Conservation (phyloP, 192 early-diverging fungal species). For the Thamnidium elegans region DNA sequence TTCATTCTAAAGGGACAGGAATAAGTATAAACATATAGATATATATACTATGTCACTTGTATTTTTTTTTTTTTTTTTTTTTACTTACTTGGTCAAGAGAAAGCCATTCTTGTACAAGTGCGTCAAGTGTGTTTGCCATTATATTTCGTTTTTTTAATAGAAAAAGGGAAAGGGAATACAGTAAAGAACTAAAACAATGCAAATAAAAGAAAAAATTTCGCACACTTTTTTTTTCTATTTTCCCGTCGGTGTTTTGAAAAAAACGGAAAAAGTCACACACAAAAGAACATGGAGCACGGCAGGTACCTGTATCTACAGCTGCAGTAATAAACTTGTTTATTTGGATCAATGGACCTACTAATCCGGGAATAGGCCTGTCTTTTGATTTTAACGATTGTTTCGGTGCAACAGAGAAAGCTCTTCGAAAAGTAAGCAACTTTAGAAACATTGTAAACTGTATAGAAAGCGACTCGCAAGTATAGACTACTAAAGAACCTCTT, state of each 20-base stretch:
- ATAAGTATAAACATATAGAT: not conserved
- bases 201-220: slow-evolving; percentile 2
- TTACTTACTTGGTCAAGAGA: slow-evolving; percentile 49
- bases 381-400: too few species aligned
- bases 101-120: slow-evolving; percentile 55
- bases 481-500: too few species aligned
- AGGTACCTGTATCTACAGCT: too few species aligned
- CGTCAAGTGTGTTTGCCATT: slow-evolving; percentile 3
- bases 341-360: too few species aligned
- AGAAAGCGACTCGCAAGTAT: too few species aligned
- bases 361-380: too few species aligned
- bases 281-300: too few species aligned
- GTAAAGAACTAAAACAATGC: not conserved
- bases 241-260: not conserved
- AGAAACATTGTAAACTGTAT: too few species aligned
- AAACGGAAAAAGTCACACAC: too few species aligned
- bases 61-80: not conserved
- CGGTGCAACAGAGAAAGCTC: too few species aligned
- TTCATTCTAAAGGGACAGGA: slow-evolving; percentile 57
- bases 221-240: not conserved
- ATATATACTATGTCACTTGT: not conserved
- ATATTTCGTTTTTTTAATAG: not conserved
- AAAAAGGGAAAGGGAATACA: not conserved
- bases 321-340: too few species aligned
- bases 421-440: too few species aligned